Evolutionary conservation across 2,329 filamentous ascomycete genomes (phyloP).

Genomic region (Exophiala viscosa): DNA sequence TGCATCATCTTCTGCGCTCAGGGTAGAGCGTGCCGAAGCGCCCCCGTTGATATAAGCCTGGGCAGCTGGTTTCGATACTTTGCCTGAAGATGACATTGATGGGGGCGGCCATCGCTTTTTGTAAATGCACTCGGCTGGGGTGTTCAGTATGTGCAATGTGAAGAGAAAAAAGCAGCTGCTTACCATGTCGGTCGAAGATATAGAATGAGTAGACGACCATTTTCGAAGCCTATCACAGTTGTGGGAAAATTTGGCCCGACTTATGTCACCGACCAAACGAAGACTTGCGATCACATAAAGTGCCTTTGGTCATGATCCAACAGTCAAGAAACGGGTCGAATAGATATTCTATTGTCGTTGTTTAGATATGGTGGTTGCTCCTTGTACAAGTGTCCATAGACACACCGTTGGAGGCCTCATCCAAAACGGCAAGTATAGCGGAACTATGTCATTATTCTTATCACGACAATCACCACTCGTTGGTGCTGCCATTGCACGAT

Average conservation of each 20-base stretch:
- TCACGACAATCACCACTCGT: not conserved
- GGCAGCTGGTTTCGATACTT: slow-evolving; percentile 49
- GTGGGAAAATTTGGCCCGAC: not conserved
- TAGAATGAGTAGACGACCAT: slow-evolving; percentile 98
- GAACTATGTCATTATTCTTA: not conserved
- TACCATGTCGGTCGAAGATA: slow-evolving; percentile 98
- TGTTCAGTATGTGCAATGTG: slow-evolving; percentile 4
- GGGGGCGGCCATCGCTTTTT: slow-evolving; percentile 74
- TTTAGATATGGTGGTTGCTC: too few relatives aligned
- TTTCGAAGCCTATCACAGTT: slow-evolving; percentile 29
- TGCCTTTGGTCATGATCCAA: too few relatives aligned
- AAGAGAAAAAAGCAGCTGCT: slow-evolving; percentile 29
- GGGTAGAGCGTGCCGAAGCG: slow-evolving; percentile 36
- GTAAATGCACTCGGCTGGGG: slow-evolving; percentile 92
- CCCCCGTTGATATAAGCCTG: slow-evolving; percentile 45
- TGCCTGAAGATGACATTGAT: slow-evolving; percentile 44
- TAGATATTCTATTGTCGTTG: too few relatives aligned
- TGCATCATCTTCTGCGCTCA: slow-evolving; percentile 72
- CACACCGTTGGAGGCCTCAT: too few relatives aligned
- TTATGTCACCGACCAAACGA: not conserved
- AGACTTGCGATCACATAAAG: not conserved
- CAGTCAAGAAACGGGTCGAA: too few relatives aligned
- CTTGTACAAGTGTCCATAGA: too few relatives aligned
- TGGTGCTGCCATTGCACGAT: not conserved
- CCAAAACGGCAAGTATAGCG: slow-evolving; percentile 13